Evolutionary conservation across 177 flowering plant genomes (phyloP), one percentile per base, ranked within the genome.

Genomic region (Vitis hybrid): DNA sequence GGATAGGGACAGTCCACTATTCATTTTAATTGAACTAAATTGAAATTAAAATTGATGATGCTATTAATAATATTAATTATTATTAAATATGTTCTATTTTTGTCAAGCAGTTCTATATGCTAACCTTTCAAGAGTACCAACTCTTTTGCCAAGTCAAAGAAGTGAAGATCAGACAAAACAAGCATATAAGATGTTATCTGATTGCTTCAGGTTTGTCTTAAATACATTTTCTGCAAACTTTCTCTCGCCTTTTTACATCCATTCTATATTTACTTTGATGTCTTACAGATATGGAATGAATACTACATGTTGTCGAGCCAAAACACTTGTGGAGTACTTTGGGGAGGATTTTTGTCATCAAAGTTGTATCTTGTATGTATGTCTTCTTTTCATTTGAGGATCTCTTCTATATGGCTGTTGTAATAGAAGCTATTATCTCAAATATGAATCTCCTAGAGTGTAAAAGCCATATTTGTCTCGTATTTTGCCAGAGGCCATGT

Each of bases 131-230:
- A 85, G 84, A 78, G 52, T 74, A 30, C 98, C 98, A 49, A 80
- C 97, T 55, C 97, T 94, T 72, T 74, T 92, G 72, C 98, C 98
- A 58, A 91, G 84, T 81, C 68, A 68, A 72, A 86, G 98, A 83
- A 91, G 87, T 79, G 89, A 77, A 72, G 97, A 89, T 59, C 97
- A 89, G 80, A 82, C 85, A 59, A 91, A 82, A 74, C 86, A 81
- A 64, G 92, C 97, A 56, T 86, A 87, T 70, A 86, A 79, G 76
- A 89, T 94, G 93, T 76, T 94, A 64, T 80, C 93, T 64, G 98
- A 92, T 81, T 89, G 92, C 80, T 88, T 84, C 87, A 89, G 96
- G 98, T 91, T 65, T 64, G 2, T 49, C 12, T 51, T 46, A 48
- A 13, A 35, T 52, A 59, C 18, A 40, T 58, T 11, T 59, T n/a